phyloP scores from a whole-genome alignment of 371 early-diverging fungal genomes.

The Rhizopus stolonifer region DNA sequence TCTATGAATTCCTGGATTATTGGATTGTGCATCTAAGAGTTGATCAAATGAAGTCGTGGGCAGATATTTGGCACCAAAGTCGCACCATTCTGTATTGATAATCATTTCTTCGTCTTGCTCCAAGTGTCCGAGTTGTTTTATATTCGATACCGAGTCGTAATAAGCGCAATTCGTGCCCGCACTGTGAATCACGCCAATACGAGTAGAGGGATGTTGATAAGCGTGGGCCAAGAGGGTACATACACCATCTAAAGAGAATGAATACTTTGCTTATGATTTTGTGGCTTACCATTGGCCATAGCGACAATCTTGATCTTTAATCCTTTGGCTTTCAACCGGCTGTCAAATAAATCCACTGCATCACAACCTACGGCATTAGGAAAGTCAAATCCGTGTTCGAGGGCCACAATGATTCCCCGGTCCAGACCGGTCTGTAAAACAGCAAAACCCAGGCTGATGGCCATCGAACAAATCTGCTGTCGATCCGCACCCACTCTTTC shows the following conservation, averaged over 20 bases:
- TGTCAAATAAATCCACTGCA: constrained; percentile 39
- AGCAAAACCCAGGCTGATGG: constrained; percentile 47
- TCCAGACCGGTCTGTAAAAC: constrained; percentile 44
- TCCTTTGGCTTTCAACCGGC: constrained; percentile 40
- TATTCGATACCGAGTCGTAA: constrained; percentile 45
- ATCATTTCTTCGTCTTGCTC: constrained; percentile 65
- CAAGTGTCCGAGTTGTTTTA: constrained; percentile 30
- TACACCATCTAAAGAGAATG: constrained; percentile 70
- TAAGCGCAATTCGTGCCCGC: constrained; percentile 96
- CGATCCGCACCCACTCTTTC: constrained; percentile 26
- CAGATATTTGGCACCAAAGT: constrained; percentile 63
- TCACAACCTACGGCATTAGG: constrained; percentile 45
- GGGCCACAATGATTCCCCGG: constrained; percentile 37
- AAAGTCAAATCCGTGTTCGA: constrained; percentile 47
- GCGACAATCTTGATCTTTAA: constrained; percentile 48
- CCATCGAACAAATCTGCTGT: constrained; percentile 32
- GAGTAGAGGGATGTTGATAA: constrained; percentile 82
- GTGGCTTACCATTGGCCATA: constrained; percentile 45
- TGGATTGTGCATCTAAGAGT: constrained; percentile 70
- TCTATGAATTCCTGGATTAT: constrained; percentile 73
- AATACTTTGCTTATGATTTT: not conserved
- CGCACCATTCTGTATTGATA: constrained; percentile 88
- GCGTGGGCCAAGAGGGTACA: constrained; percentile 90
- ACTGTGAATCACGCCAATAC: constrained; percentile 88
- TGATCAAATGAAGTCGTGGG: constrained; percentile 82